These are phyloP conservation scores for Pseudozyma tsukubaensis DNA, from an alignment of 1,284 basidiomycete species.

Conservation along the genomic window DNA sequence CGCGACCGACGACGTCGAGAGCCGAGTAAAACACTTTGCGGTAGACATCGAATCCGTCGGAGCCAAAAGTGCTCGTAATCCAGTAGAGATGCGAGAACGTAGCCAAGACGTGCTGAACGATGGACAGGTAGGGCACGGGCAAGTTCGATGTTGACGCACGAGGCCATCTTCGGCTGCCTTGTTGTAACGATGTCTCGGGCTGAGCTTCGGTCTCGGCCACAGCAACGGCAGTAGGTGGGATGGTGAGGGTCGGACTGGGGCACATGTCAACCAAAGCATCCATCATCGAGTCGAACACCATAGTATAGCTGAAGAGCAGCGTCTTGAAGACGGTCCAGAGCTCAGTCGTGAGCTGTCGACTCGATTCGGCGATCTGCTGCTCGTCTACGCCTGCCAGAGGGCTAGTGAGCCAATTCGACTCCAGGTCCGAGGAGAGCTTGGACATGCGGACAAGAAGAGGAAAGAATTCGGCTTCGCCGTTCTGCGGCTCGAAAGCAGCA, in stretches of 20 bases:
- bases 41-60: slow-evolving; percentile 63
- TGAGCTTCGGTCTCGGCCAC: slow-evolving; percentile 8
- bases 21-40: slow-evolving; percentile 65
- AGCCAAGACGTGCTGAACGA: slow-evolving; percentile 50
- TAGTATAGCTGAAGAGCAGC: slow-evolving; percentile 62
- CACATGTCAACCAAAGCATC: slow-evolving; percentile 64
- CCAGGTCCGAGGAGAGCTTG: slow-evolving; percentile 32
- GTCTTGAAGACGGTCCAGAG: slow-evolving; percentile 65
- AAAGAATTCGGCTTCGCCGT: slow-evolving; percentile 24
- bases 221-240: slow-evolving; percentile 22
- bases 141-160: slow-evolving; percentile 55
- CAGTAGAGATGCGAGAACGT: slow-evolving; percentile 61
- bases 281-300: slow-evolving; percentile 65
- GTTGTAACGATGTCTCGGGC: slow-evolving; percentile 2
- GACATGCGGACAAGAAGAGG: slow-evolving; percentile 49
- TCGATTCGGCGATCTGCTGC: slow-evolving; percentile 36
- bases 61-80: slow-evolving; percentile 62
- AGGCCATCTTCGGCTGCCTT: slow-evolving; percentile 34
- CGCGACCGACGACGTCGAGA: slow-evolving; percentile 62
- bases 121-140: slow-evolving; percentile 50
- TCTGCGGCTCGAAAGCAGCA: slow-evolving; percentile 13
- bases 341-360: slow-evolving; percentile 36
- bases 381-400: slow-evolving; percentile 39
- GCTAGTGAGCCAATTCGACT: slow-evolving; percentile 39
- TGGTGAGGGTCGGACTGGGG: slow-evolving; percentile 56